Percentiles rank a stretch among this genome's conserved stretches.
Conservation (phyloP, 176 grass and related monocot genomes). For the Triticum monococcum region DNA sequence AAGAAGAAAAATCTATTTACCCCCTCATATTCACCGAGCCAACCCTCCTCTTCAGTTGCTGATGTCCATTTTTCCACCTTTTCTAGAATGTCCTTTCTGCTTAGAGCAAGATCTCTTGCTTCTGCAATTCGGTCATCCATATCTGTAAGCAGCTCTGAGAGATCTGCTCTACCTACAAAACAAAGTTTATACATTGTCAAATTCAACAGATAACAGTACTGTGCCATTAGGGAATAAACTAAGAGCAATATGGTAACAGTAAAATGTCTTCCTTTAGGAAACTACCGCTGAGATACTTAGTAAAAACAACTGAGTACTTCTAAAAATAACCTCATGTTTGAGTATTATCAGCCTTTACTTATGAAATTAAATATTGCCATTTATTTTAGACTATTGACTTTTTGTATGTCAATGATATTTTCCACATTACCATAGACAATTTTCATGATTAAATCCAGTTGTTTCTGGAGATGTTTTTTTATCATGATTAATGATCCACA, state of each 20-base stretch:
- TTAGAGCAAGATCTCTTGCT: conserved; percentile 77
- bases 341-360: background rate
- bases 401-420: background rate
- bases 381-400: background rate
- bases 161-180: conserved; percentile 57
- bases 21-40: conserved; percentile 96
- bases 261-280: background rate
- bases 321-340: background rate
- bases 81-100: conserved; percentile 88
- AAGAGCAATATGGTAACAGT: background rate
- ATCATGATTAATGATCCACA: background rate
- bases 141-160: conserved; percentile 57
- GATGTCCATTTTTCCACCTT: conserved; percentile 86
- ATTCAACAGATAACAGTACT: background rate
- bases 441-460: background rate
- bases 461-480: background rate
- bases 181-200: conserved; percentile 1
- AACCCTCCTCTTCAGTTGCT: conserved; percentile 72
- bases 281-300: background rate
- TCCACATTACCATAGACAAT: background rate
- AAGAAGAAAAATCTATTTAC: conserved; percentile 37
- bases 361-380: background rate
- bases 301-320: background rate
- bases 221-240: background rate
- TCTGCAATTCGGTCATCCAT: conserved; percentile 63